Percentiles rank a stretch among this genome's conserved stretches.
Evolutionary conservation across 2,329 filamentous ascomycete genomes (phyloP).

Genomic region (Trichoderma brevicompactum): DNA sequence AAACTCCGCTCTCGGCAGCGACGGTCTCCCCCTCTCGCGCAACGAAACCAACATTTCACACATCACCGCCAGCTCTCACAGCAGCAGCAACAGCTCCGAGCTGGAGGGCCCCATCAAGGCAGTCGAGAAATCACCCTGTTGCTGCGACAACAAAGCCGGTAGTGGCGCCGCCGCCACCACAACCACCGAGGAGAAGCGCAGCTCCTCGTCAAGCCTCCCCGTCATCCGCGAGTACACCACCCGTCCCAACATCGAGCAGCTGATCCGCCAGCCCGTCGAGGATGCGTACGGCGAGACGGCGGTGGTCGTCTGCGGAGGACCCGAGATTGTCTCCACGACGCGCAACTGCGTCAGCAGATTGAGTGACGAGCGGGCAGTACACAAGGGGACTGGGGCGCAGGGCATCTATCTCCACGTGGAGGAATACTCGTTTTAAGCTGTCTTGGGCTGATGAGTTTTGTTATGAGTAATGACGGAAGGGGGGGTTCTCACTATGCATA

Average conservation of each 20-base stretch:
- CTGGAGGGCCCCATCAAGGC: slow-evolving; percentile 22
- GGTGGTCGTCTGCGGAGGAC: slow-evolving; percentile 63
- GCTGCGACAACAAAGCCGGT: slow-evolving; percentile 25
- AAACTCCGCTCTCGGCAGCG: slow-evolving; percentile 28
- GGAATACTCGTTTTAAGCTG: slow-evolving; percentile 57
- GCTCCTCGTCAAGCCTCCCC: background rate
- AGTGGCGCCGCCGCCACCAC: background rate
- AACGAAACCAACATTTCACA: slow-evolving; percentile 6
- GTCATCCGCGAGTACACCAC: slow-evolving; percentile 49
- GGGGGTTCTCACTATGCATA: no score
- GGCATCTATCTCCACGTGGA: slow-evolving; percentile 65
- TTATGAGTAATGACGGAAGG: slow-evolving; percentile 2
- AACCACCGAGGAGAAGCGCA: background rate
- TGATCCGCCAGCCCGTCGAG: slow-evolving; percentile 61
- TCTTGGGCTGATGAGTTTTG: background rate
- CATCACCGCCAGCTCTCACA: background rate
- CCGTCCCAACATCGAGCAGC: slow-evolving; percentile 55
- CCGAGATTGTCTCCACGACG: slow-evolving; percentile 56
- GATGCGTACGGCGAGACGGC: slow-evolving; percentile 64
- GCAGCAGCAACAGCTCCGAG: background rate
- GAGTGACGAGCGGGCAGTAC: slow-evolving; percentile 65
- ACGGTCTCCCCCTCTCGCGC: slow-evolving; percentile 19
- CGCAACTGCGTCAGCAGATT: slow-evolving; percentile 60
- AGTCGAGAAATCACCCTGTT: slow-evolving; percentile 35
- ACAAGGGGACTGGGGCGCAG: slow-evolving; percentile 67